Evolutionary conservation across 148 eudicot genomes (phyloP).

Genomic region (Camellia granthamiana): DNA sequence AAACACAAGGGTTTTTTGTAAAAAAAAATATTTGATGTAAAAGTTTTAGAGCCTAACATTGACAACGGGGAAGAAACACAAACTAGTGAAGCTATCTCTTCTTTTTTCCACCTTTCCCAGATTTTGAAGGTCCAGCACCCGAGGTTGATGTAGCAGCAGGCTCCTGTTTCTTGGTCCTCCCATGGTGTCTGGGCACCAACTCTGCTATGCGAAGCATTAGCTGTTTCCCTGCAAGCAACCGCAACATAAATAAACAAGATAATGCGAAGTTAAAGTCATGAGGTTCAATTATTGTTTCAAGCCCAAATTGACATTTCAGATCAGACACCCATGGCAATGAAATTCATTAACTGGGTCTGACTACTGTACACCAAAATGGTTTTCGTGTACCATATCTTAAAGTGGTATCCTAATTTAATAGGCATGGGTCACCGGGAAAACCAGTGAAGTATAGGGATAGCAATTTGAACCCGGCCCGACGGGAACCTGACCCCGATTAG

Average conservation of each 20-base stretch:
- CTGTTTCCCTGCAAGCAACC: slow-evolving; percentile 38
- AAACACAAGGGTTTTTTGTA: background rate
- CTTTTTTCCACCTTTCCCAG: slow-evolving; percentile 34
- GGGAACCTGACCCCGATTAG: too few relatives aligned
- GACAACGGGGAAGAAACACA: background rate
- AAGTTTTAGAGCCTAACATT: background rate
- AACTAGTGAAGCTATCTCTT: slow-evolving; percentile 17
- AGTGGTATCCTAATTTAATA: too few relatives aligned
- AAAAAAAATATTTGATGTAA: too few relatives aligned
- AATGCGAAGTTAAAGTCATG: background rate
- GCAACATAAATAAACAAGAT: background rate
- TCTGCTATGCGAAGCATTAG: slow-evolving; percentile 62
- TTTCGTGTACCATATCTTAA: too few relatives aligned
- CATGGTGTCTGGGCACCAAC: slow-evolving; percentile 73
- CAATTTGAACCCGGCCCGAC: too few relatives aligned
- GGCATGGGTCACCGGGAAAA: too few relatives aligned
- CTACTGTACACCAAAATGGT: too few relatives aligned
- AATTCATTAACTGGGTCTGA: too few relatives aligned
- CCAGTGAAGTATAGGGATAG: too few relatives aligned
- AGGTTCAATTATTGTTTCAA: background rate
- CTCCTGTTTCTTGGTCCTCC: slow-evolving; percentile 72
- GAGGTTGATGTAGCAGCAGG: slow-evolving; percentile 31
- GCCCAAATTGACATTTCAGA: too few relatives aligned
- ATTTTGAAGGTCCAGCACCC: slow-evolving; percentile 24
- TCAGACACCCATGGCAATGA: background rate